These are phyloP conservation scores for Astrothelium subdiscretum DNA, from an alignment of 495 filamentous ascomycete genomes.

Conservation along the genomic window DNA sequence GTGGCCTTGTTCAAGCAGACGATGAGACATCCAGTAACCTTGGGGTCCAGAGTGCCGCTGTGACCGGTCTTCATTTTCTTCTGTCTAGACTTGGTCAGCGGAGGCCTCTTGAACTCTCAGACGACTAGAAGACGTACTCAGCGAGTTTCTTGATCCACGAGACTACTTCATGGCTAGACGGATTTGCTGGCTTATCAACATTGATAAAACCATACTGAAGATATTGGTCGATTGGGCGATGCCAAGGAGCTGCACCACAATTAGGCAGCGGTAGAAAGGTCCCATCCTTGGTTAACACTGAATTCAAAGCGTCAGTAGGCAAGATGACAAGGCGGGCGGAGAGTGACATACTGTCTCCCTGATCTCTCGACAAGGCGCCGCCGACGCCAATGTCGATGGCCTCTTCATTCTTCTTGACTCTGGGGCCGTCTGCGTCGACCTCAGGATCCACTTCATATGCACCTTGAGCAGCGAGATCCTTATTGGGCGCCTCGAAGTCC, in stretches of 20 bases:
- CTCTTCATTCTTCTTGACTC: not conserved
- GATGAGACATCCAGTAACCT: constrained; percentile 79
- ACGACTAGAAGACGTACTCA: constrained; percentile 40
- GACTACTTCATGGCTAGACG: constrained; percentile 94
- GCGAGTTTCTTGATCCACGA: constrained; percentile 93
- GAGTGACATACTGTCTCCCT: not conserved
- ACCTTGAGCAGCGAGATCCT: too few relatives aligned
- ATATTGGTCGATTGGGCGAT: constrained; percentile 89
- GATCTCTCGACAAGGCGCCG: not conserved
- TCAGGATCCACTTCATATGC: too few relatives aligned
- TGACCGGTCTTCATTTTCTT: constrained; percentile 93
- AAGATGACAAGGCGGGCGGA: not conserved
- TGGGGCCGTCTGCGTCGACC: not conserved
- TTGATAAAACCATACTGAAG: constrained; percentile 96
- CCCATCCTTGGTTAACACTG: constrained; percentile 75
- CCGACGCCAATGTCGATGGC: not conserved
- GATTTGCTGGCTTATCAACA: constrained; percentile 95
- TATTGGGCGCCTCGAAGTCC: too few relatives aligned
- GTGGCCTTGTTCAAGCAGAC: constrained; percentile 94
- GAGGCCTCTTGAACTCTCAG: not conserved
- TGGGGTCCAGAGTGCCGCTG: constrained; percentile 92
- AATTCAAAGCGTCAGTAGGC: not conserved
- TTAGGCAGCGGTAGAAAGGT: constrained; percentile 91
- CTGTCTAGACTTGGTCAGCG: not conserved
- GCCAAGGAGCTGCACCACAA: constrained; percentile 64